phyloP scores from a whole-genome alignment of 306 rosid species.

The Cicer cuneatum region DNA sequence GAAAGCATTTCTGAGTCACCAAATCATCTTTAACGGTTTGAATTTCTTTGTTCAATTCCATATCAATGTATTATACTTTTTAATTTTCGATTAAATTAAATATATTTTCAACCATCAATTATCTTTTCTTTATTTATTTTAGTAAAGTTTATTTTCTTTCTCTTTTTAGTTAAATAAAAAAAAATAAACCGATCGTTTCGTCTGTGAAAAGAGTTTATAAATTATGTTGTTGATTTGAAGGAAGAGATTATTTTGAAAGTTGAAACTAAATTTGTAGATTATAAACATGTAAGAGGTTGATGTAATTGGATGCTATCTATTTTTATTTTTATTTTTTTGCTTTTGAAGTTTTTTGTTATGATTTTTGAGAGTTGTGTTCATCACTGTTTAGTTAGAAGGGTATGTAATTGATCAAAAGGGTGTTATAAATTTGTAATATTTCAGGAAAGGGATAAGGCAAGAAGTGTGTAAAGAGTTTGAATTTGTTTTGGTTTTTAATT shows the following conservation, averaged over 20 bases:
- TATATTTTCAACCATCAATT: neutral
- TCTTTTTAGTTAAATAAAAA: no score
- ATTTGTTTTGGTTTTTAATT: conserved; percentile 38
- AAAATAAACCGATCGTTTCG: no score
- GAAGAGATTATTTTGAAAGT: neutral
- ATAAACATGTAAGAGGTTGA: neutral
- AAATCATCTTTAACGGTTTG: conserved; percentile 47
- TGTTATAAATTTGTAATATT: conserved; percentile 42
- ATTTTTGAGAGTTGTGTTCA: neutral
- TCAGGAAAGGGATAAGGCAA: conserved; percentile 35
- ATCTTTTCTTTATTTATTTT: neutral
- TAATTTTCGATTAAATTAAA: no score
- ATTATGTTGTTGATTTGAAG: neutral
- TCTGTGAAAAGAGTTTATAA: no score
- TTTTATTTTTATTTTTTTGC: neutral
- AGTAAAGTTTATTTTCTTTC: neutral
- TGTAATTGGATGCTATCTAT: neutral
- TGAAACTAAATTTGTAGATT: neutral
- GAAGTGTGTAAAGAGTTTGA: conserved; percentile 38
- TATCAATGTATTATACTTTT: neutral
- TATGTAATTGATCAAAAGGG: conserved; percentile 33
- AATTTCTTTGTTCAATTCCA: conserved; percentile 24
- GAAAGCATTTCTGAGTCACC: conserved; percentile 93
- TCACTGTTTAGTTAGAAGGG: conserved; percentile 33
- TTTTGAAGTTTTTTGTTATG: neutral